Conservation (phyloP, 148 eudicot genomes). For the Chenopodium quinoa region DNA sequence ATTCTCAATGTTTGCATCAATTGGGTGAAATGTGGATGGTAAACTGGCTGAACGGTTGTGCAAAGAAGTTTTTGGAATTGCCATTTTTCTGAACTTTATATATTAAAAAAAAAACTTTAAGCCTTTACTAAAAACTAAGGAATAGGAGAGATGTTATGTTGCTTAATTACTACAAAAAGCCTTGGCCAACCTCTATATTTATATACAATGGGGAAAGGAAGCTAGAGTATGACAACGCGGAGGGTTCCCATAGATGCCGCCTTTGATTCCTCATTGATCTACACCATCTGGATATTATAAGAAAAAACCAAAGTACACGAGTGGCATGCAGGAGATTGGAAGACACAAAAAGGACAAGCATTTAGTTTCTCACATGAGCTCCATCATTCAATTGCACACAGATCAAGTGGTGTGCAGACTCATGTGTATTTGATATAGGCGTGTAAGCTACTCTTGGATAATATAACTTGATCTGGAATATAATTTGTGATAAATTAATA, state of each 20-base stretch:
- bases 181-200: background rate
- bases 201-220: background rate
- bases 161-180: background rate
- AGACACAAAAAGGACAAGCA: background rate
- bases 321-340: background rate
- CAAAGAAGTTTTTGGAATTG: constrained; percentile 19
- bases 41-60: constrained; percentile 43
- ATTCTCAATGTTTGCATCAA: constrained; percentile 28
- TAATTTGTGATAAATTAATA: background rate
- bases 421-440: background rate
- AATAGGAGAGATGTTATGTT: background rate
- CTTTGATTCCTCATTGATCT: constrained; percentile 1
- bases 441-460: background rate
- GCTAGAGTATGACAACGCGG: background rate
- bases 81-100: background rate
- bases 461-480: background rate
- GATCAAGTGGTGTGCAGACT: constrained; percentile 2
- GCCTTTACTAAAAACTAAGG: background rate
- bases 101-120: background rate
- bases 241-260: constrained; percentile 2
- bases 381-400: background rate
- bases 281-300: background rate
- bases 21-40: constrained; percentile 39
- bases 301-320: background rate
- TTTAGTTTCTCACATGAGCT: background rate